Evolutionary conservation across 371 early-diverging fungal species (phyloP), one percentile per base, ranked within the genome.

Genomic region (Rhizopus sp.): DNA sequence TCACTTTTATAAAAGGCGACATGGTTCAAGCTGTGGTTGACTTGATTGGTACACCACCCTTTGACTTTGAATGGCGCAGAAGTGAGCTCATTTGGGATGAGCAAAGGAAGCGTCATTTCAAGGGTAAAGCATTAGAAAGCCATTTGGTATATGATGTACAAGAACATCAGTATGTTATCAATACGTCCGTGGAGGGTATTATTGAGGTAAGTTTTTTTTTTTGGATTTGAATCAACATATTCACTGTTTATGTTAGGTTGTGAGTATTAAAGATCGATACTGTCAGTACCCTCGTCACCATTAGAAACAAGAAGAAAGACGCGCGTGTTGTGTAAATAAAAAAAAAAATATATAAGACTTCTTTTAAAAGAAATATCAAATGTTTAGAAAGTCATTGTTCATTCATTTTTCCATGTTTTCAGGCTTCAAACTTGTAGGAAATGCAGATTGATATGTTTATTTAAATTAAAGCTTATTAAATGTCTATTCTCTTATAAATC

Each of bases 11-110:
- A 23, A 4, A 35, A 71, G 75, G 82, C 35, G 82, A 81, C 23
- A 76, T 75, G 74, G 75, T 72, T 5, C 76, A 82, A 51, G 78
- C 77, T 12, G 61, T 65, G 6, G 67, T 82, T 30, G 77, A 82
- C 45, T 60, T 82, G 7, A 50, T 75, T 41, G 82, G 82, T 38
- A 70, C 66, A 12, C 78, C 82, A 29, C 82, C 82, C 4, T 82
- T 82, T 56, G 73, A 78, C 39, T 82, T 82, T 60, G 77, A 75
- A 53, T 82, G 80, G 77, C 75, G 69, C 45, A 65, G 80, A 49
- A 77, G 71, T 49, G 69, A 76, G 55, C 55, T 78, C 5, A 65
- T 78, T 17, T 76, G 70, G 69, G 74, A 79, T 57, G 51, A 46
- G 8, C 40, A 59, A 8, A 63, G 69, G 13, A 73, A 73, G 8